These are phyloP conservation scores for Porcisia hertigi DNA, from an alignment of 208 protist genomes.

Conservation along the genomic window DNA sequence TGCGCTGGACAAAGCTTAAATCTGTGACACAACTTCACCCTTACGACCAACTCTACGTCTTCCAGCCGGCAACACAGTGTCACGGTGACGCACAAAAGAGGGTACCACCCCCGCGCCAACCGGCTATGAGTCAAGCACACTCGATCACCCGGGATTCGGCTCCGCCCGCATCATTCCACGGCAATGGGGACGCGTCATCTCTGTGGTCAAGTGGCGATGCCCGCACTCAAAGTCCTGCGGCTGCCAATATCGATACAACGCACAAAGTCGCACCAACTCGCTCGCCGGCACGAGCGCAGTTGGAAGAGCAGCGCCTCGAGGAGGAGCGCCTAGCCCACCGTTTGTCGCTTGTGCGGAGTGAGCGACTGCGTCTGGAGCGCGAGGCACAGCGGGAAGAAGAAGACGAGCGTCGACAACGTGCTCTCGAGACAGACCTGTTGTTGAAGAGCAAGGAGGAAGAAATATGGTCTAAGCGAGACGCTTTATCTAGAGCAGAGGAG, in stretches of 20 bases:
- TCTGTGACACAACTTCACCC: slow-evolving; percentile 66
- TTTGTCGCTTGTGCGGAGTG: slow-evolving; percentile 36
- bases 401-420: slow-evolving; percentile 33
- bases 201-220: too few species aligned
- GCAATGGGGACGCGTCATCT: neutral
- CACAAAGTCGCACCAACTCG: neutral
- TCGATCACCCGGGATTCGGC: neutral
- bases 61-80: slow-evolving; percentile 65
- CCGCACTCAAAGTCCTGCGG: neutral
- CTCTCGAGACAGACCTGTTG: slow-evolving; percentile 23
- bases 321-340: slow-evolving; percentile 31
- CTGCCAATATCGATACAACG: neutral
- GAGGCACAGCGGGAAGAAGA: slow-evolving; percentile 46
- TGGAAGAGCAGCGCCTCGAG: slow-evolving; percentile 49
- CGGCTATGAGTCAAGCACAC: slow-evolving; percentile 25
- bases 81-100: slow-evolving; percentile 73
- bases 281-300: slow-evolving; percentile 31
- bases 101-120: slow-evolving; percentile 65
- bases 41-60: slow-evolving; percentile 87
- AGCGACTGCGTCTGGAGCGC: slow-evolving; percentile 46
- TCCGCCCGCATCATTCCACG: neutral
- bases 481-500: slow-evolving; percentile 40
- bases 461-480: slow-evolving; percentile 52
- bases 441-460: slow-evolving; percentile 55
- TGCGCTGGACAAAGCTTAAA: slow-evolving; percentile 63